Conservation (phyloP, 2,329 filamentous ascomycete species). For the Alternaria viburni region DNA sequence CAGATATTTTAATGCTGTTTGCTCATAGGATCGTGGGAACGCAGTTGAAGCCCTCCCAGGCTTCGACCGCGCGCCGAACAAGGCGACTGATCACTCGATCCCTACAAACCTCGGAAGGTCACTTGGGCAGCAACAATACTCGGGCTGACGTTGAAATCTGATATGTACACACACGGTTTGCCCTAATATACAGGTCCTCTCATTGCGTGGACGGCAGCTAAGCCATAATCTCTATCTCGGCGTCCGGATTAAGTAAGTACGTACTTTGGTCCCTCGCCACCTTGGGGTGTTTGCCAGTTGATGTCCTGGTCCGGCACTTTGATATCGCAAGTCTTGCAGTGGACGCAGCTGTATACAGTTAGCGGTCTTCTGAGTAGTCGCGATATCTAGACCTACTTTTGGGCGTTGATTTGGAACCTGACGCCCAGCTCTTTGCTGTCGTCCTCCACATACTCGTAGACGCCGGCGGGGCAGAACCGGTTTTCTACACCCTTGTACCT, state of each 20-base stretch:
- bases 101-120: not conserved
- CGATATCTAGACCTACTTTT: constrained; percentile 75
- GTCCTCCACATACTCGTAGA: constrained; percentile 98
- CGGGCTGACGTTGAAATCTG: constrained; percentile 8
- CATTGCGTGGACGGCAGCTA: not conserved
- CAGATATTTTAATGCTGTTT: not conserved
- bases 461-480: constrained; percentile 93
- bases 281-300: constrained; percentile 88
- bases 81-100: not conserved
- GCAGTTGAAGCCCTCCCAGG: not conserved
- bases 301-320: constrained; percentile 97
- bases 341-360: constrained; percentile 75
- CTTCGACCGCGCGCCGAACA: not conserved
- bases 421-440: constrained; percentile 84
- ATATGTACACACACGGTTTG: constrained; percentile 6
- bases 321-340: constrained; percentile 99
- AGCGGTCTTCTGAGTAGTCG: constrained; percentile 19
- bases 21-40: not conserved
- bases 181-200: constrained; percentile 14
- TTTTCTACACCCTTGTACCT: constrained; percentile 92
- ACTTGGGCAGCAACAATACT: constrained; percentile 19
- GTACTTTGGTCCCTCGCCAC: constrained; percentile 77
- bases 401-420: constrained; percentile 94
- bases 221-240: not conserved
- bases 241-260: constrained; percentile 57